A percentile compares a stretch with the other conserved stretches of the same genome.
Conservation (phyloP, 2,329 filamentous ascomycete species). For the Grosmannia clavigera region DNA sequence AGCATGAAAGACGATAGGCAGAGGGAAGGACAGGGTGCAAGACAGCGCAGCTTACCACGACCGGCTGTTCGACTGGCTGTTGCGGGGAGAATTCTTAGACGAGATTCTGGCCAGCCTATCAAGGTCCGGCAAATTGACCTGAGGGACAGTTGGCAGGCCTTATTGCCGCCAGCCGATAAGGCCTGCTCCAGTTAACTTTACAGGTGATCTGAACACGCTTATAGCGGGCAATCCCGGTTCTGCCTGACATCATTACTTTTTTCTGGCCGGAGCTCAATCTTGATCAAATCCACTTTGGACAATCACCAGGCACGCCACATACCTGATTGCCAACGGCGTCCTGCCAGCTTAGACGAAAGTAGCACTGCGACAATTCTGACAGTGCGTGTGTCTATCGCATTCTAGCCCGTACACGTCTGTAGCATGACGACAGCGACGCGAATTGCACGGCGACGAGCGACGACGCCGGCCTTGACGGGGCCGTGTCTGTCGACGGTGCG, state of each 20-base stretch:
- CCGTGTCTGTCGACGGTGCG: not conserved
- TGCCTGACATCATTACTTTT: not conserved
- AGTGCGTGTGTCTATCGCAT: not conserved
- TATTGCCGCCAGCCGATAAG: not conserved
- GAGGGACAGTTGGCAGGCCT: not conserved
- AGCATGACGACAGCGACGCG: not conserved
- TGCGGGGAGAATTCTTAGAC: not conserved
- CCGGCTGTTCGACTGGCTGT: not conserved
- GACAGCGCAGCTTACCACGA: too few species aligned
- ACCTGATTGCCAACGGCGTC: not conserved
- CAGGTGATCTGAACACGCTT: not conserved
- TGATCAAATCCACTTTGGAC: not conserved
- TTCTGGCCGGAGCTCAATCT: not conserved
- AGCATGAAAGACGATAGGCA: too few species aligned
- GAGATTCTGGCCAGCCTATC: not conserved
- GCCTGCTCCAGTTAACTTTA: not conserved
- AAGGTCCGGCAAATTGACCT: not conserved
- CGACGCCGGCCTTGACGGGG: not conserved
- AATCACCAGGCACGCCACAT: not conserved
- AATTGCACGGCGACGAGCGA: not conserved
- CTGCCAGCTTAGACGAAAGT: not conserved
- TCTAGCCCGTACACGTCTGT: too few species aligned
- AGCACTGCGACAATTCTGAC: not conserved
- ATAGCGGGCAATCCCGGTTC: slow-evolving; percentile 2
- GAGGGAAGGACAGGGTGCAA: too few species aligned